Conservation (phyloP, 2,329 filamentous ascomycete genomes). For the Bipolaris oryzae region DNA sequence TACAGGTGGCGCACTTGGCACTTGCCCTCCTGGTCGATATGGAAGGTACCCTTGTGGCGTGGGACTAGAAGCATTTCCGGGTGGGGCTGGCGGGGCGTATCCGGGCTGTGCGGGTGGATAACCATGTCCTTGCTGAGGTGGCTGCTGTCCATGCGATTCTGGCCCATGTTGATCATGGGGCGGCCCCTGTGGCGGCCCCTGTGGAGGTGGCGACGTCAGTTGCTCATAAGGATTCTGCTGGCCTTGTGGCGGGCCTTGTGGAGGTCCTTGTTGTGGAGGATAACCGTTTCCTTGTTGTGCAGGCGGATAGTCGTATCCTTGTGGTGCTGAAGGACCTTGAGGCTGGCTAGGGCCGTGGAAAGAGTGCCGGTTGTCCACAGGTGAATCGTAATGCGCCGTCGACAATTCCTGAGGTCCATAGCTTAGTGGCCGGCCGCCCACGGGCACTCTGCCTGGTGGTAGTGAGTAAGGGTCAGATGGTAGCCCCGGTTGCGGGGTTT, state of each 20-base stretch:
- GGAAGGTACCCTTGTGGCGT: constrained; percentile 39
- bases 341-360: constrained; percentile 37
- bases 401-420: constrained; percentile 56
- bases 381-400: constrained; percentile 55
- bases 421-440: constrained; percentile 44
- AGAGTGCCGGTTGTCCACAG: constrained; percentile 53
- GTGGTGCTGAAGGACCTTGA: constrained; percentile 35
- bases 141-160: constrained; percentile 38
- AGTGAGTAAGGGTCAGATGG: constrained; percentile 48
- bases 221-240: constrained; percentile 38
- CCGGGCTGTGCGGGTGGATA: constrained; percentile 42
- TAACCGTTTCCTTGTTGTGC: constrained; percentile 29
- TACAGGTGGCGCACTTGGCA: constrained; percentile 36
- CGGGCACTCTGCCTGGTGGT: constrained; percentile 44
- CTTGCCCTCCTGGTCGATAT: constrained; percentile 44
- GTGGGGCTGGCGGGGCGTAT: constrained; percentile 42
- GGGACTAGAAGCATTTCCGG: constrained; percentile 31
- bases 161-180: constrained; percentile 34
- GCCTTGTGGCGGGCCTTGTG: constrained; percentile 23
- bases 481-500: constrained; percentile 38
- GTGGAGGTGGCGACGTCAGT: constrained; percentile 35
- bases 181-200: constrained; percentile 25
- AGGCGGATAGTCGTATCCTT: constrained; percentile 38
- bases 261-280: constrained; percentile 32
- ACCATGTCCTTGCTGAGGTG: constrained; percentile 34